Evolutionary conservation across 371 early-diverging fungal species (phyloP).

Genomic region (Dichotomocladium elegans): DNA sequence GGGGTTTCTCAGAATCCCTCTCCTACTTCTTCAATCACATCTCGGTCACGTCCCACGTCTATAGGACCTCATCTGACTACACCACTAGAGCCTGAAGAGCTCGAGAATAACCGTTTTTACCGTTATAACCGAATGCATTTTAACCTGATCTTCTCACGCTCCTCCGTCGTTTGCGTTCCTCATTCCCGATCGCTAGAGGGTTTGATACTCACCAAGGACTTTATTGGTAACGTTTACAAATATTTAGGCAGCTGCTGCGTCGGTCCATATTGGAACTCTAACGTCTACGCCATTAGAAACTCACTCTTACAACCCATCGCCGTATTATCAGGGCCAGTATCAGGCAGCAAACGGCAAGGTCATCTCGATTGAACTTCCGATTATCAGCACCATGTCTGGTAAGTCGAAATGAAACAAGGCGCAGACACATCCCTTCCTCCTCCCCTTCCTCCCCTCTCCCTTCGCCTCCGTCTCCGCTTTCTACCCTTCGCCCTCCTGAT

Average conservation of each 20-base stretch:
- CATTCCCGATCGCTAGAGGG: slow-evolving; percentile 53
- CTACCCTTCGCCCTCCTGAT: not conserved
- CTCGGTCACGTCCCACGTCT: slow-evolving; percentile 15
- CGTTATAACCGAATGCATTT: slow-evolving; percentile 37
- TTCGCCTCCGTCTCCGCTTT: not conserved
- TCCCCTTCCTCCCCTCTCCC: not conserved
- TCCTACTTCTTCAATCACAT: slow-evolving; percentile 16
- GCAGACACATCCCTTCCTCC: no score
- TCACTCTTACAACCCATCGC: slow-evolving; percentile 57
- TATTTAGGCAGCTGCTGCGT: not conserved
- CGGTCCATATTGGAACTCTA: no score
- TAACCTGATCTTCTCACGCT: slow-evolving; percentile 40
- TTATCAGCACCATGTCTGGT: slow-evolving; percentile 48
- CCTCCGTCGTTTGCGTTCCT: slow-evolving; percentile 53
- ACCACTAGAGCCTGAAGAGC: slow-evolving; percentile 32
- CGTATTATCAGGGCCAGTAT: slow-evolving; percentile 57
- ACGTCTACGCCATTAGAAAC: slow-evolving; percentile 35
- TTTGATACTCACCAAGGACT: slow-evolving; percentile 47
- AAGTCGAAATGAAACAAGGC: slow-evolving; percentile 4
- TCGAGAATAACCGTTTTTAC: slow-evolving; percentile 51
- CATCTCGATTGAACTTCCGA: slow-evolving; percentile 49
- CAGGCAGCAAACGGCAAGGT: slow-evolving; percentile 54
- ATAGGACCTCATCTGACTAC: slow-evolving; percentile 1
- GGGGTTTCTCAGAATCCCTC: slow-evolving; percentile 14
- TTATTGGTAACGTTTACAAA: slow-evolving; percentile 43